Conservation (phyloP, 768 basidiomycete genomes). For the Pleurotus salmoneostramineus region DNA sequence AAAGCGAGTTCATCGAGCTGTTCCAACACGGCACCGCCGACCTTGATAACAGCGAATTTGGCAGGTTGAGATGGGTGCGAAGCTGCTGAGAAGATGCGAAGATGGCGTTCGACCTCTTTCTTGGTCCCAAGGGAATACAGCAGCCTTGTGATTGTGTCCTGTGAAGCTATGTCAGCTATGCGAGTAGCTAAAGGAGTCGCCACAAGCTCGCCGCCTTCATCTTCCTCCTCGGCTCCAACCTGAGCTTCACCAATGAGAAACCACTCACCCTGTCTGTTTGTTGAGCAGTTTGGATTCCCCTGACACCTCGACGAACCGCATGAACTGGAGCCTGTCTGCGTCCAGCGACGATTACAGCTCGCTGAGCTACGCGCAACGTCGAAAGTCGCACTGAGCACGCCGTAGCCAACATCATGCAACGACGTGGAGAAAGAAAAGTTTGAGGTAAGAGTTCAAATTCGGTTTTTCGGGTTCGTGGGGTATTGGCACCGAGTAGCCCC, state of each 20-base stretch:
- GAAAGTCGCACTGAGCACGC: background rate
- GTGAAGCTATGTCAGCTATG: background rate
- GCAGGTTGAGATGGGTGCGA: constrained; percentile 87
- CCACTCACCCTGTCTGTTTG: constrained; percentile 70
- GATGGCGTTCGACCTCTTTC: constrained; percentile 96
- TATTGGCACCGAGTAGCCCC: background rate
- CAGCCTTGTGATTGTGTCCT: constrained; percentile 97
- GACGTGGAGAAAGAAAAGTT: background rate
- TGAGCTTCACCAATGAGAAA: background rate
- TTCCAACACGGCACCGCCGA: constrained; percentile 93
- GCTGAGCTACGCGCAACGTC: constrained; percentile 22
- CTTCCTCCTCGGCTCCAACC: background rate
- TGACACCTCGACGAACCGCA: constrained; percentile 34
- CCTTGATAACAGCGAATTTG: constrained; percentile 97
- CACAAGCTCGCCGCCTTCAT: background rate
- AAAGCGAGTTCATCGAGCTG: constrained; percentile 92
- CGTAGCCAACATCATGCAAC: constrained; percentile 3
- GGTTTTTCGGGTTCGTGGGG: background rate
- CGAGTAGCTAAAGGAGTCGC: no score
- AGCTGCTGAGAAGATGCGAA: constrained; percentile 96
- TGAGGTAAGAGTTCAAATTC: background rate
- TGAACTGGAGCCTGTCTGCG: constrained; percentile 26
- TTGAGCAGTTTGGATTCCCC: constrained; percentile 56
- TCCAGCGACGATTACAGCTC: constrained; percentile 29
- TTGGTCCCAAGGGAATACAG: constrained; percentile 97